These are phyloP conservation scores for Hyaloscypha bicolor DNA, from an alignment of 495 filamentous ascomycete genomes.

Conservation along the genomic window DNA sequence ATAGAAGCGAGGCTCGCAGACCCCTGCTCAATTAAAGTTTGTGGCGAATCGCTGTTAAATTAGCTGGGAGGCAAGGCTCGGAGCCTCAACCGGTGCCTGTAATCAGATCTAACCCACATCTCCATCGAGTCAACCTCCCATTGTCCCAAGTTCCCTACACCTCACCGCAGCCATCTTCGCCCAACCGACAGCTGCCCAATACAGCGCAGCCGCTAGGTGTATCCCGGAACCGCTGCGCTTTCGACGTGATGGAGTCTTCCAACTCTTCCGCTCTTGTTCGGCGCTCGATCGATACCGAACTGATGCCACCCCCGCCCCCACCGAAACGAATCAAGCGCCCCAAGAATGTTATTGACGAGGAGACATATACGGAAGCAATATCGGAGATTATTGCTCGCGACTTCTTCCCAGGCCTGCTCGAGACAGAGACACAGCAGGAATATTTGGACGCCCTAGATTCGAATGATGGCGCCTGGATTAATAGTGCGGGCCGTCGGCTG, in stretches of 20 bases:
- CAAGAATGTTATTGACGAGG: constrained; percentile 87
- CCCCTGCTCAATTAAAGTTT: background rate
- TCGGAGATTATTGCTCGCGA: constrained; percentile 96
- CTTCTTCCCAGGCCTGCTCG: constrained; percentile 91
- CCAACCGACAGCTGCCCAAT: background rate
- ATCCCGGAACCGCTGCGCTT: background rate
- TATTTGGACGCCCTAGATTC: constrained; percentile 90
- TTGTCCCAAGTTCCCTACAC: background rate
- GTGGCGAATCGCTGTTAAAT: background rate
- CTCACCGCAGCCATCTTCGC: background rate
- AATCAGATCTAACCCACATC: background rate
- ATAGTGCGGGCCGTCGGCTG: constrained; percentile 72
- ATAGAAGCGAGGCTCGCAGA: background rate
- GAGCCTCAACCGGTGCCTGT: background rate
- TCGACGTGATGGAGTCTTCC: constrained; percentile 5
- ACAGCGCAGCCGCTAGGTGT: background rate
- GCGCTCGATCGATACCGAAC: constrained; percentile 64
- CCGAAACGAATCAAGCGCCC: constrained; percentile 93
- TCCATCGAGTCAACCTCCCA: background rate
- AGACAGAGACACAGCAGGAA: constrained; percentile 84
- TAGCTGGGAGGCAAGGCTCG: background rate
- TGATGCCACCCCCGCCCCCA: constrained; percentile 77
- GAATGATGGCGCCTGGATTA: constrained; percentile 82
- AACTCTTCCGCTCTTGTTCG: constrained; percentile 58
- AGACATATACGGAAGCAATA: constrained; percentile 85